phyloP scores from a whole-genome alignment of 2,329 filamentous ascomycete genomes.

The Dothideomycetidae sp. region DNA sequence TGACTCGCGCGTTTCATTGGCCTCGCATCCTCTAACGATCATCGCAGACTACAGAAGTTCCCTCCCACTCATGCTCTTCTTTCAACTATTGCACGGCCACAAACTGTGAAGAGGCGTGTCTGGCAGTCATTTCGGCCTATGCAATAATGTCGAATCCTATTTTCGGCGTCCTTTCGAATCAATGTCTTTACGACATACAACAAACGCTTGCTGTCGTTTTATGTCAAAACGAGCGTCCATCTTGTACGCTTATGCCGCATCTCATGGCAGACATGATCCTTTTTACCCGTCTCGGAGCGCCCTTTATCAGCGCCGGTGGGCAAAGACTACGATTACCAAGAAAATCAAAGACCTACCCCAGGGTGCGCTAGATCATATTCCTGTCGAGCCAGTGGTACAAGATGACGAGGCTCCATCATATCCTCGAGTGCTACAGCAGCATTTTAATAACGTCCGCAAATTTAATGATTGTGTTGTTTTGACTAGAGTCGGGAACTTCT shows the following conservation, averaged over 20 bases:
- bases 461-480: constrained; percentile 84
- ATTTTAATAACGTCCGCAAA: constrained; percentile 73
- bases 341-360: constrained; percentile 39
- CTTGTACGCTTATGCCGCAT: not conserved
- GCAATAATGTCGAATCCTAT: too few species aligned
- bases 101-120: too few species aligned
- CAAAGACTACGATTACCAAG: constrained; percentile 27
- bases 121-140: too few species aligned
- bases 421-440: constrained; percentile 79
- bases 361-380: constrained; percentile 34
- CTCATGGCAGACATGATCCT: not conserved
- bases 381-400: constrained; percentile 23
- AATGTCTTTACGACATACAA: not conserved
- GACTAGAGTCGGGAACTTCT: constrained; percentile 88
- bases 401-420: constrained; percentile 43
- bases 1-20: too few species aligned
- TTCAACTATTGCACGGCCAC: too few species aligned
- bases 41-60: too few species aligned
- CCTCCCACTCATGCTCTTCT: too few species aligned
- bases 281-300: not conserved
- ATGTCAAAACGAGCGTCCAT: not conserved
- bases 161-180: not conserved
- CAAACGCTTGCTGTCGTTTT: not conserved
- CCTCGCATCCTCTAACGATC: too few species aligned
- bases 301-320: constrained; percentile 18